Base-by-base conservation (phyloP, 2,329 filamentous ascomycete species). In the Penicillium sclerotiorum region DNA sequence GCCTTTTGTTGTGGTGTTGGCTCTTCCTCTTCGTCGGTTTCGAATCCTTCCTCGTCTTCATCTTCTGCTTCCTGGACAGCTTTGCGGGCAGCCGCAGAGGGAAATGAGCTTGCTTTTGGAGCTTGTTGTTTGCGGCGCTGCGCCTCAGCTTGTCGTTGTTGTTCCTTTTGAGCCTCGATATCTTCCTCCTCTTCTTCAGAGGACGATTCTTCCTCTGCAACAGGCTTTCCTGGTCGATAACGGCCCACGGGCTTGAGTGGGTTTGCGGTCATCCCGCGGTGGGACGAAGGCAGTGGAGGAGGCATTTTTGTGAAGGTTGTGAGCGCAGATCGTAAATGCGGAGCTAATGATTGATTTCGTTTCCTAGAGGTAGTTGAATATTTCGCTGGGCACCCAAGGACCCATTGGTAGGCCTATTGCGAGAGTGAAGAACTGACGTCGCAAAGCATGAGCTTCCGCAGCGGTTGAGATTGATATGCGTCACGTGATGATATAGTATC, bases 211-310 rank as follows among this genome's bases (percentile, higher is more conserved):
- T 77, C 74, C 47, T 80, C 77, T 12, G 72, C 71, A 30, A 77
- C 62, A 43, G 86, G 78, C 71, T 96, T 97, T 58, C 94, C 93
- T 13, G 93, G 87, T 50, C 91, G 86, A 64, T 96, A 88, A 49
- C 94, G 88, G 59, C 86, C 59, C 27, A 66, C 83, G 20, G 90
- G 89, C 68, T 85, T 86, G 50, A 87, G 75, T 3, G 90, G 91
- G 66, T 96, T 96, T 55, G 92, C 91, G 56, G 93, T 97, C 89
- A 97, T 96, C 65, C 89, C 88, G 53, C 73, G 69, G 52, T 72
- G 70, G 17, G 62, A 61, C 36, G 70, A 72, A 15, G 72, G 71
- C 43, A 75, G 68, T 6, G 73, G 72, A 25, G 73, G 74, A 27
- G 74, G 73, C 73, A 76, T 76, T 33, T 37, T 59, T 47, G 36